Conservation (phyloP, 495 filamentous ascomycete genomes). For the Podospora pseudopauciseta region DNA sequence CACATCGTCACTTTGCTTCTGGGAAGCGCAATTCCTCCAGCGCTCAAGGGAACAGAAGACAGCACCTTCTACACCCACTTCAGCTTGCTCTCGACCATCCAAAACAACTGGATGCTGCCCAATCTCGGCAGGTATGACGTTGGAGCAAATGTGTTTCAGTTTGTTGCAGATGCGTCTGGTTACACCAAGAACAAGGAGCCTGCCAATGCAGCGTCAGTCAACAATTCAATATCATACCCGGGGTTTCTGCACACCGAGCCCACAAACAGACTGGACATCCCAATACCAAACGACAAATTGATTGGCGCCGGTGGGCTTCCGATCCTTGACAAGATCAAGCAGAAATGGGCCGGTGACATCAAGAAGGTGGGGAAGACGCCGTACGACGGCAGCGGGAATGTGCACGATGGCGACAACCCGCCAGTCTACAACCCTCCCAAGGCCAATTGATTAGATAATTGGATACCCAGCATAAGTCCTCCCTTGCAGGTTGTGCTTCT, state of each 20-base stretch:
- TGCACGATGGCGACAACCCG: conserved; percentile 40
- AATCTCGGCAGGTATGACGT: conserved; percentile 68
- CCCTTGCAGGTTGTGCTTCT: neutral
- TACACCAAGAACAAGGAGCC: conserved; percentile 57
- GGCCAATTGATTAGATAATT: conserved; percentile 10
- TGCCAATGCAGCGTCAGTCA: conserved; percentile 53
- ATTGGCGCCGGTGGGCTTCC: conserved; percentile 42
- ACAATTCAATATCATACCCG: conserved; percentile 62
- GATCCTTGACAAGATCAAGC: conserved; percentile 31
- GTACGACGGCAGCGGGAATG: conserved; percentile 47
- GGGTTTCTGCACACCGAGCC: conserved; percentile 49
- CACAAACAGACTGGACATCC: conserved; percentile 30
- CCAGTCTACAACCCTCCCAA: conserved; percentile 26
- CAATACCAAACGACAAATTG: conserved; percentile 44
- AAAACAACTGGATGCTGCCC: conserved; percentile 65
- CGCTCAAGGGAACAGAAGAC: conserved; percentile 57
- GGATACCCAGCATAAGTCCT: neutral
- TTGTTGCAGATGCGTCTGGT: conserved; percentile 57
- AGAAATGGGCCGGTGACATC: conserved; percentile 26
- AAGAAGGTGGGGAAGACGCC: conserved; percentile 32
- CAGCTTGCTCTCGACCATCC: conserved; percentile 60
- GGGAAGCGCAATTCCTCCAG: conserved; percentile 57
- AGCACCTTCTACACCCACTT: conserved; percentile 70
- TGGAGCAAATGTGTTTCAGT: conserved; percentile 62
- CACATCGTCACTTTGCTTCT: conserved; percentile 59